Percentiles rank a stretch among this genome's conserved stretches.
phyloP scores from a whole-genome alignment of 345 rosid species.

The Orychophragmus violaceus region DNA sequence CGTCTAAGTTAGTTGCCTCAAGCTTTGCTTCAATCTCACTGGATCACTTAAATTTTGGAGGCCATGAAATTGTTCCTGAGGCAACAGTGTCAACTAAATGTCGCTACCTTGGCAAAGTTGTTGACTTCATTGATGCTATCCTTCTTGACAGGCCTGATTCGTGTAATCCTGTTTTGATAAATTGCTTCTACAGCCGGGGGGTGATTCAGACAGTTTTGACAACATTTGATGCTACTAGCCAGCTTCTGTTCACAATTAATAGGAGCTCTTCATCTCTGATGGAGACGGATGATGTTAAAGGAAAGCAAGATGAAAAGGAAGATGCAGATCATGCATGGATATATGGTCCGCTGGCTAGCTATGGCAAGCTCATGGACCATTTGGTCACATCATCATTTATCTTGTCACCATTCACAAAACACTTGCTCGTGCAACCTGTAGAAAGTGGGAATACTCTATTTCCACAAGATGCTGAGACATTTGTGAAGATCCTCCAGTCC shows the following conservation, averaged over 20 bases:
- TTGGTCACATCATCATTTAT: conserved; percentile 82
- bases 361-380: conserved; percentile 93
- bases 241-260: conserved; percentile 62
- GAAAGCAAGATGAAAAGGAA: conserved; percentile 63
- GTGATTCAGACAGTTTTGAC: conserved; percentile 78
- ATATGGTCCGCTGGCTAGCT: conserved; percentile 85
- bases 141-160: conserved; percentile 85
- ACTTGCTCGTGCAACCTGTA: conserved; percentile 75
- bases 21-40: conserved; percentile 70
- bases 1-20: conserved; percentile 78
- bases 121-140: conserved; percentile 81
- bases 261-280: conserved; percentile 73
- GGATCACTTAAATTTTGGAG: conserved; percentile 74
- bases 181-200: conserved; percentile 74
- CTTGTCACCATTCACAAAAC: conserved; percentile 81
- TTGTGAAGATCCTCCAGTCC: conserved; percentile 90
- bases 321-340: conserved; percentile 76
- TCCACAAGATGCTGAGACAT: conserved; percentile 83
- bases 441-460: conserved; percentile 53
- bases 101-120: conserved; percentile 88
- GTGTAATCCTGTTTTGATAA: conserved; percentile 76
- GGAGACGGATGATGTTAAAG: conserved; percentile 74
- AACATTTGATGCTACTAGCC: conserved; percentile 96
- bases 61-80: conserved; percentile 53
- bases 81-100: conserved; percentile 72